phyloP scores from a whole-genome alignment of 2,329 filamentous ascomycete genomes.

The Alternaria dauci region DNA sequence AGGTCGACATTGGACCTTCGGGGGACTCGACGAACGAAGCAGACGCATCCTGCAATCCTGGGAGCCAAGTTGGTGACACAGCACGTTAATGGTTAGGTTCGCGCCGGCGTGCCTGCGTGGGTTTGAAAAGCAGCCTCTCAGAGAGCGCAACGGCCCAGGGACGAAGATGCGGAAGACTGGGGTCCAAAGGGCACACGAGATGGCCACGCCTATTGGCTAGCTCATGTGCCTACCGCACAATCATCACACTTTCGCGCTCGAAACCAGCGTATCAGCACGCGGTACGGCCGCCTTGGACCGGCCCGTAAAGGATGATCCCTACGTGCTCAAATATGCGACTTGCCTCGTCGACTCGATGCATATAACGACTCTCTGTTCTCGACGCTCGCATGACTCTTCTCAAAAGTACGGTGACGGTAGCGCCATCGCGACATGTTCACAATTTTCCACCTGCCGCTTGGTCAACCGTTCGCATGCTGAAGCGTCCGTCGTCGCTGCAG shows the following conservation, averaged over 20 bases:
- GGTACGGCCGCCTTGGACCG: slow-evolving; percentile 32
- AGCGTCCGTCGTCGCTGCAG: neutral
- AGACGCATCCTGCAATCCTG: slow-evolving; percentile 38
- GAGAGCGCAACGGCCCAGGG: slow-evolving; percentile 29
- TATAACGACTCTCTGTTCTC: slow-evolving; percentile 26
- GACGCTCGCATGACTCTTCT: slow-evolving; percentile 15
- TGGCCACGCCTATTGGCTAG: slow-evolving; percentile 21
- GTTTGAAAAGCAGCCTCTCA: slow-evolving; percentile 38
- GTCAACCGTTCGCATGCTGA: slow-evolving; percentile 17
- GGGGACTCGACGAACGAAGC: slow-evolving; percentile 39
- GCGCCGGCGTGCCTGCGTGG: slow-evolving; percentile 50
- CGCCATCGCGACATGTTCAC: slow-evolving; percentile 15
- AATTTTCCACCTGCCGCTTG: slow-evolving; percentile 3
- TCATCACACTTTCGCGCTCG: slow-evolving; percentile 33
- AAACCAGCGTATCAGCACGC: slow-evolving; percentile 29
- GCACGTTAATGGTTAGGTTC: slow-evolving; percentile 44
- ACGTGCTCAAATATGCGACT: slow-evolving; percentile 19
- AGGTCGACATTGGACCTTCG: slow-evolving; percentile 36
- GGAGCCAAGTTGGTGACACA: slow-evolving; percentile 44
- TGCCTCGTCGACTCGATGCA: slow-evolving; percentile 16
- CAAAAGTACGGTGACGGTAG: slow-evolving; percentile 29
- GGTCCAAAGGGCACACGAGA: slow-evolving; percentile 25
- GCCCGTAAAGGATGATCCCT: slow-evolving; percentile 35
- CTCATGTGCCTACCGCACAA: slow-evolving; percentile 28
- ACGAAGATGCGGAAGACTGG: slow-evolving; percentile 34